A percentile compares a stretch with the other conserved stretches of the same genome.
These are phyloP conservation scores for Starmerella apicola DNA, from an alignment of 805 yeast species.

Conservation along the genomic window DNA sequence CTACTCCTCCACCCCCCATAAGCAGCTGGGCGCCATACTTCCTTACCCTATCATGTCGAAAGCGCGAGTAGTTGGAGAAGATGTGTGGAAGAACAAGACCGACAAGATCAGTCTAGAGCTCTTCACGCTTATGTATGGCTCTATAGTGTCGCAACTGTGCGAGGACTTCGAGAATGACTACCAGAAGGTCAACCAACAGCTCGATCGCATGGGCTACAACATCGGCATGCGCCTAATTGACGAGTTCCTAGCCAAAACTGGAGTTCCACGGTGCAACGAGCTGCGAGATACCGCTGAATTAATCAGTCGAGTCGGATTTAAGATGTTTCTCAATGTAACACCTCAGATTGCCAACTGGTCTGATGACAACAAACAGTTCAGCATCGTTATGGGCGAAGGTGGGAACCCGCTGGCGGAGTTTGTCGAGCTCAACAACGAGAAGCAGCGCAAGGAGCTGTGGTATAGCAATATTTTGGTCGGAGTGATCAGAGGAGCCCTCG, in stretches of 20 bases:
- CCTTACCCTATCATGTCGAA: conserved; percentile 16
- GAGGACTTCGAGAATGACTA: conserved; percentile 70
- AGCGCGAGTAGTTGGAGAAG: conserved; percentile 53
- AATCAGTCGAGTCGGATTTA: conserved; percentile 77
- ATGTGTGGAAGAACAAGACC: conserved; percentile 76
- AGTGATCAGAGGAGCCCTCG: conserved; percentile 78
- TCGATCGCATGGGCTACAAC: conserved; percentile 89
- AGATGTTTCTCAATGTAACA: conserved; percentile 68
- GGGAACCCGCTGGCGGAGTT: conserved; percentile 81
- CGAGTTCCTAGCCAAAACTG: conserved; percentile 81
- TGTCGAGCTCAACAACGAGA: conserved; percentile 82
- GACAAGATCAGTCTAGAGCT: conserved; percentile 88
- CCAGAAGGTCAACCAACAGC: conserved; percentile 62
- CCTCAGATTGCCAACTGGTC: conserved; percentile 73
- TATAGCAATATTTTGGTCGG: conserved; percentile 86
- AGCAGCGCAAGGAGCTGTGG: conserved; percentile 66
- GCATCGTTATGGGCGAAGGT: conserved; percentile 52
- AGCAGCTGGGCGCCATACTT: too few species aligned
- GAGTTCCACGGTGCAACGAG: conserved; percentile 65
- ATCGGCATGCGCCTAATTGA: conserved; percentile 86
- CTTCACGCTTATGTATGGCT: conserved; percentile 89
- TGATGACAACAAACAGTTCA: conserved; percentile 59
- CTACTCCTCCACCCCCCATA: too few species aligned
- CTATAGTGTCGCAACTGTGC: conserved; percentile 83
- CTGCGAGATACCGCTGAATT: conserved; percentile 82